phyloP scores from a whole-genome alignment of 176 grass and related monocot species.

The Coix lacrymajobi region DNA sequence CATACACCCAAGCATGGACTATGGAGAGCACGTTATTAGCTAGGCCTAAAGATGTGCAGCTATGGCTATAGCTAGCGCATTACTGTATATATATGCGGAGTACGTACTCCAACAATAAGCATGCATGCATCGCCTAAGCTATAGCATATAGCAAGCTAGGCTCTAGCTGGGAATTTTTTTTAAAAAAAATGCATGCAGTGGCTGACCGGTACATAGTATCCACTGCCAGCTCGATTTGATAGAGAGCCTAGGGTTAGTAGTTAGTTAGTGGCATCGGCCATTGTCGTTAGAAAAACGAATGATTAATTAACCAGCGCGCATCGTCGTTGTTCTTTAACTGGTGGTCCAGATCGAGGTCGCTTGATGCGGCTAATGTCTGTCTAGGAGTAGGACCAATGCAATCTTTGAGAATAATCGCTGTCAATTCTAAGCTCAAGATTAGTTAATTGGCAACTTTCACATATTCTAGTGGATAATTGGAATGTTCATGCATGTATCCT shows the following conservation, averaged over 20 bases:
- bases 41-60: not conserved
- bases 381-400: not conserved
- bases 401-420: not conserved
- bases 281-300: not conserved
- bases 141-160: too few species aligned
- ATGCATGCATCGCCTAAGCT: not conserved
- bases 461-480: not conserved
- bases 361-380: not conserved
- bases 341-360: not conserved
- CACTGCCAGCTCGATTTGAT: conserved; percentile 1
- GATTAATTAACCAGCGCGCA: not conserved
- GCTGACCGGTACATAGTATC: not conserved
- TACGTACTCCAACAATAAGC: not conserved
- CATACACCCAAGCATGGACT: not conserved
- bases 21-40: not conserved
- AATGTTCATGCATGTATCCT: not conserved
- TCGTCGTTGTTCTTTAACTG: not conserved
- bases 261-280: not conserved
- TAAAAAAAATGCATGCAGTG: not conserved
- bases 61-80: too few species aligned
- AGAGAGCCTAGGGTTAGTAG: not conserved
- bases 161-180: not conserved
- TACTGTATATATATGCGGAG: not conserved
- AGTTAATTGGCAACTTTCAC: not conserved
- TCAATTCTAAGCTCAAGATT: not conserved